A percentile compares a stretch with the other conserved stretches of the same genome.
phyloP scores from a whole-genome alignment of 2,329 filamentous ascomycete species.

The Stenocarpella maydis region DNA sequence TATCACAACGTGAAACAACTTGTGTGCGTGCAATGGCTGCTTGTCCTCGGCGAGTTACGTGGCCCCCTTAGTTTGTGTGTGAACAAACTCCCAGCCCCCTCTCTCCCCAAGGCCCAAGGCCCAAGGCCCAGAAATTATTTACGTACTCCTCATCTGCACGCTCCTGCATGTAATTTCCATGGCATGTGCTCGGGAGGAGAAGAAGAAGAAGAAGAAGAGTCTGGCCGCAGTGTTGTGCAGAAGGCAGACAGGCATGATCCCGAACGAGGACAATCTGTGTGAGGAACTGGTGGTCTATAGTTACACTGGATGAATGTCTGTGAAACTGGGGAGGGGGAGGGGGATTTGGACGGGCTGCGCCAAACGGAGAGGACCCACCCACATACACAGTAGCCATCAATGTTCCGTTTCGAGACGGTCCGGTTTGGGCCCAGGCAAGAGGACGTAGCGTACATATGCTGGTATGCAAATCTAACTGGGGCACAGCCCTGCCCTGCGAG shows the following conservation, averaged over 20 bases:
- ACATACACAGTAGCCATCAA: neutral
- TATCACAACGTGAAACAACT: constrained; percentile 32
- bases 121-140: neutral
- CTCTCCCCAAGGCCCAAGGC: no score
- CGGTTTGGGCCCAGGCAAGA: constrained; percentile 14
- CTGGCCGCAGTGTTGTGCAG: constrained; percentile 14
- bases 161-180: neutral
- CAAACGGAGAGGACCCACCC: neutral
- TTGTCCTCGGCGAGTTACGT: constrained; percentile 9
- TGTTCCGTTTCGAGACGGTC: constrained; percentile 15
- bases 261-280: constrained; percentile 2
- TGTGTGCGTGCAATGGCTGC: constrained; percentile 1
- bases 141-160: neutral
- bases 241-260: constrained; percentile 32
- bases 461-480: neutral
- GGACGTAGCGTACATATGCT: neutral
- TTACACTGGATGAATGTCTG: neutral
- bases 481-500: neutral
- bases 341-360: constrained; percentile 5
- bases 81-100: neutral
- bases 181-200: neutral
- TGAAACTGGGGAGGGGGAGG: constrained; percentile 18
- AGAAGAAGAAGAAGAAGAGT: neutral
- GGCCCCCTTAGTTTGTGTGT: constrained; percentile 3
- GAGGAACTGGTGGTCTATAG: constrained; percentile 17